Evolutionary conservation across 257 asterid species (phyloP), one percentile per base, ranked within the genome.

Genomic region (Nicotiana undulata): DNA sequence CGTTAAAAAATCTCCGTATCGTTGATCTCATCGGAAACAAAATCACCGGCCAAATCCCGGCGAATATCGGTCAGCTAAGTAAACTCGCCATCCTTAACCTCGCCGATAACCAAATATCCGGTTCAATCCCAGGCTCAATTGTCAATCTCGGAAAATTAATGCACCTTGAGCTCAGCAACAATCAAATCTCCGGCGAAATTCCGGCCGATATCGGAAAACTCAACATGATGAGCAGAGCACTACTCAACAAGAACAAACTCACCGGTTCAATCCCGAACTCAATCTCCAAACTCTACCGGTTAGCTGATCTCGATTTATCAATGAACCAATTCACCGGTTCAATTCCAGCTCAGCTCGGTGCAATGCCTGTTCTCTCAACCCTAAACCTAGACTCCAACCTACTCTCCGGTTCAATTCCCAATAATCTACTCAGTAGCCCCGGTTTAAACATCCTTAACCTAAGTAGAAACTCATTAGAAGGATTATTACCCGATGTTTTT

Each of bases 351-450:
- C 85, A 90, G 58, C 81, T 95, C 63, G 99, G 98, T 2, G 87
- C 97, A 82, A 93, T 95, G 99, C 90, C 92, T 88, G 98, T 95
- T 80, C 91, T 95, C 0, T 95, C 98, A 6, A 93, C 97, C 3
- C 86, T 95, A 3, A 93, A 92, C 79, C 40, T 95, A 11, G 98
- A 95, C 9, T 89, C 86, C 3, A 95, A 95, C 80, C 85, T 28
- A 13, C 63, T 95, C 1, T 85, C 92, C 22, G 97, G 99, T 1
- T 75, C 79, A 61, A 90, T 95, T 17, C 98, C 99, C 0, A 53
- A 82, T 0, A 75, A 84, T 7, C 74, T 92, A 24, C 84, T 95
- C 0, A 80, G 97, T n/a, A 92, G 86, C 72, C 53, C 96, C 26
- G 99, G 98, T 1, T 29, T 95, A 10, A 95, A 92, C 85, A 90